Conservation (phyloP, 257 asterid genomes). For the Petunia secreta region DNA sequence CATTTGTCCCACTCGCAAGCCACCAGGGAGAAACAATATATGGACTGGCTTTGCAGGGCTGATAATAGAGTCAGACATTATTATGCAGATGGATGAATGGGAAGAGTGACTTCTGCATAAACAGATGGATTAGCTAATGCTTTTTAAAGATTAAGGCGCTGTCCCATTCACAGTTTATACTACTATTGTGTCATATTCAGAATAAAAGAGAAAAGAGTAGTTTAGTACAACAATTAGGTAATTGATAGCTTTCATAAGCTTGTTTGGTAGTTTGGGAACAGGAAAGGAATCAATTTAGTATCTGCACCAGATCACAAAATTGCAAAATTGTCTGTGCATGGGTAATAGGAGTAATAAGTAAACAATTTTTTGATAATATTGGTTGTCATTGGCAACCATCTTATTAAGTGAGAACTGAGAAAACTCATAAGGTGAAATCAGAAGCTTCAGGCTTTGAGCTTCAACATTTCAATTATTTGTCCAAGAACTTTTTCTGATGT, state of each 20-base stretch:
- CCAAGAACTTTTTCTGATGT: conserved; percentile 34
- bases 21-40: conserved; percentile 44
- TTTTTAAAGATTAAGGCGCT: neutral
- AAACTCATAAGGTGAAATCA: neutral
- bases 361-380: conserved; percentile 1
- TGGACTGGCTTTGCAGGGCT: conserved; percentile 26
- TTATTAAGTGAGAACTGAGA: conserved; percentile 7
- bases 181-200: neutral
- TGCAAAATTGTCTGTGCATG: neutral
- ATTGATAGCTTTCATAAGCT: conserved; percentile 21
- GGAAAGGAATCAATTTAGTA: conserved; percentile 32
- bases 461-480: conserved; percentile 28
- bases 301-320: neutral
- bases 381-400: neutral
- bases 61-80: conserved; percentile 1
- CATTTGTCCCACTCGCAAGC: conserved; percentile 35
- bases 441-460: neutral
- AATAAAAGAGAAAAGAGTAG: neutral
- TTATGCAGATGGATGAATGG: neutral
- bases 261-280: conserved; percentile 33
- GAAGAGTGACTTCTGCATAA: neutral
- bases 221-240: neutral
- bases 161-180: neutral
- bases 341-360: neutral
- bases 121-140: neutral